Evolutionary conservation across 108 stramenopile species (phyloP).

Genomic region (Ochromonas danica): DNA sequence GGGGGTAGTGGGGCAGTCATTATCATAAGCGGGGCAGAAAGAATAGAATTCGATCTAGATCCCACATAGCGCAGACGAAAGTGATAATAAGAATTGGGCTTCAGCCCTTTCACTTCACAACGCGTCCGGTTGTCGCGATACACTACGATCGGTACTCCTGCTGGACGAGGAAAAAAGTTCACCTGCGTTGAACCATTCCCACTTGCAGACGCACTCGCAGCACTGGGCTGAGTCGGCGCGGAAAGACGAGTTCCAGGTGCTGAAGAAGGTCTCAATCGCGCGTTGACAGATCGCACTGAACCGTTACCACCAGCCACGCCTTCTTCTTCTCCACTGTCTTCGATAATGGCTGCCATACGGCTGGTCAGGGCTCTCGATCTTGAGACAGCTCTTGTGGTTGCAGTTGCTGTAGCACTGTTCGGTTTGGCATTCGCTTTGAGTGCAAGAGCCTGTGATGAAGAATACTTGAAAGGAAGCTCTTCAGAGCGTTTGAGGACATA

Average conservation of each 20-base stretch:
- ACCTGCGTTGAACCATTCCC: background rate
- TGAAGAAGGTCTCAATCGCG: background rate
- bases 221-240: background rate
- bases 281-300: background rate
- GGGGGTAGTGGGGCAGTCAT: constrained; percentile 29
- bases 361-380: background rate
- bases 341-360: background rate
- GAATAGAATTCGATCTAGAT: constrained; percentile 9
- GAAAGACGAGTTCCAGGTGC: background rate
- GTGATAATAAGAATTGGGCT: constrained; percentile 45
- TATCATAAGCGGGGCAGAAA: constrained; percentile 5
- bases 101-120: constrained; percentile 38
- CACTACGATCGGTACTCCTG: constrained; percentile 3
- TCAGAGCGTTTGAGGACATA: constrained; percentile 33
- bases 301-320: background rate
- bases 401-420: too few relatives aligned
- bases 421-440: background rate
- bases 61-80: constrained; percentile 43
- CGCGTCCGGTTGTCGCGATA: background rate
- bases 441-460: background rate
- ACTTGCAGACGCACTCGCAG: background rate
- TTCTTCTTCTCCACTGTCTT: background rate
- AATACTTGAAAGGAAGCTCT: background rate
- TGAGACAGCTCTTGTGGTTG: background rate
- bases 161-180: background rate